A percentile compares a stretch with the other conserved stretches of the same genome.
Evolutionary conservation across 2,329 filamentous ascomycete species (phyloP).

Genomic region (Pyrenophora teres): DNA sequence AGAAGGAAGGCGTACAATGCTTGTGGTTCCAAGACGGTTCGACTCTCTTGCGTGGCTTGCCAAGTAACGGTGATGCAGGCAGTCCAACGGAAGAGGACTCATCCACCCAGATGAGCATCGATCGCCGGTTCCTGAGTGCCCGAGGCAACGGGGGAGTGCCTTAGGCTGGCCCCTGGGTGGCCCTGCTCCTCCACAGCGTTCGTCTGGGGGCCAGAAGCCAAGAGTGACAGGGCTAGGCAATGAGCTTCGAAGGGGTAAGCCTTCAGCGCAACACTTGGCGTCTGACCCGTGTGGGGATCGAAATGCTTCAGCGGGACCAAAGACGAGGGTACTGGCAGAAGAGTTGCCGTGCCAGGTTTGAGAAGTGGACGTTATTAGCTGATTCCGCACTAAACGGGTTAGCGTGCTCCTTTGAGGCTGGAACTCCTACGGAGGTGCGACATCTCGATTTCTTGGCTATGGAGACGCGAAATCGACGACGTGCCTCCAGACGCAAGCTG

Average conservation of each 20-base stretch:
- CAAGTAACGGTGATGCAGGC: constrained; percentile 13
- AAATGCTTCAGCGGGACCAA: constrained; percentile 27
- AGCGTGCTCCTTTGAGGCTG: constrained; percentile 20
- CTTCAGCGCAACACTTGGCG: constrained; percentile 35
- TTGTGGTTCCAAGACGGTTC: constrained; percentile 18
- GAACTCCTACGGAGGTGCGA: constrained; percentile 40
- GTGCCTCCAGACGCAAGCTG: constrained; percentile 9
- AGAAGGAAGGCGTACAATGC: constrained; percentile 11
- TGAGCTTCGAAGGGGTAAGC: constrained; percentile 40
- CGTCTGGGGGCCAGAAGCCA: constrained; percentile 19
- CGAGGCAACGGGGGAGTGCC: constrained; percentile 20
- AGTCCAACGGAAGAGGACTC: constrained; percentile 8
- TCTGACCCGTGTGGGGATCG: constrained; percentile 29
- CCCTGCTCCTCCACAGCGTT: constrained; percentile 32
- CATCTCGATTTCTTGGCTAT: constrained; percentile 27
- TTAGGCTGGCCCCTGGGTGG: constrained; percentile 19
- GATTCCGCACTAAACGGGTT: constrained; percentile 18
- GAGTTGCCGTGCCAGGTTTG: constrained; percentile 23
- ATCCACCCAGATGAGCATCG: constrained; percentile 19
- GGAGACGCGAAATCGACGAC: constrained; percentile 6
- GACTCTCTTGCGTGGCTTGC: constrained; percentile 14
- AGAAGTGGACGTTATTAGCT: constrained; percentile 23
- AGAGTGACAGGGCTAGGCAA: constrained; percentile 24
- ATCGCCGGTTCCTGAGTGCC: constrained; percentile 18
- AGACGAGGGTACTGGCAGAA: constrained; percentile 12